These are phyloP conservation scores for Trichodelitschia bisporula DNA, from an alignment of 495 filamentous ascomycete species.

Conservation along the genomic window DNA sequence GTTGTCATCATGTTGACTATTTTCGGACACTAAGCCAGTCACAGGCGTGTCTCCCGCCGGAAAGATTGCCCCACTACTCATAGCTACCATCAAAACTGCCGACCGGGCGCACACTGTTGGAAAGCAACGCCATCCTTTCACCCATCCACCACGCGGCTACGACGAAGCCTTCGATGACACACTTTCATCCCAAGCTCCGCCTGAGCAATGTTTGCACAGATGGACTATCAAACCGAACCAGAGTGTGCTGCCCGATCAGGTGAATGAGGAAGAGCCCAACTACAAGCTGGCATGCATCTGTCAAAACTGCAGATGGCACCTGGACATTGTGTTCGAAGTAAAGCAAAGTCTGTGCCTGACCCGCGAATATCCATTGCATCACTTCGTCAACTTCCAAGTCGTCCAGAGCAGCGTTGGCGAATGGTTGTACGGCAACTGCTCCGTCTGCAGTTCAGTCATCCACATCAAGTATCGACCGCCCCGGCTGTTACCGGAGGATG, in stretches of 20 bases:
- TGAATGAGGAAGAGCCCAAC: not conserved
- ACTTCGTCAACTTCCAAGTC: too few relatives aligned
- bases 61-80: constrained; percentile 36
- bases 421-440: constrained; percentile 32
- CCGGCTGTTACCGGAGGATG: constrained; percentile 22
- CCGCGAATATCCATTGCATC: constrained; percentile 15
- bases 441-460: too few relatives aligned
- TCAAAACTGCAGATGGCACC: constrained; percentile 25
- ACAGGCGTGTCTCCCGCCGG: too few relatives aligned
- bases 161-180: too few relatives aligned
- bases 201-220: too few relatives aligned
- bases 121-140: constrained; percentile 28
- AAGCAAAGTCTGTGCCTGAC: not conserved
- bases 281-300: not conserved
- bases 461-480: constrained; percentile 28
- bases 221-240: constrained; percentile 7
- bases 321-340: constrained; percentile 23
- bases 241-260: constrained; percentile 7
- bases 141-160: constrained; percentile 23
- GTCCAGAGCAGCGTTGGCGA: constrained; percentile 3
- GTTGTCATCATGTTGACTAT: too few relatives aligned
- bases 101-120: too few relatives aligned
- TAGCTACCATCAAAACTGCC: too few relatives aligned
- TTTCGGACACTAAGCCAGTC: too few relatives aligned
- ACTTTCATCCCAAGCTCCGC: too few relatives aligned